Evolutionary conservation across 2,329 filamentous ascomycete genomes (phyloP).

Genomic region (Fusarium robinianum): DNA sequence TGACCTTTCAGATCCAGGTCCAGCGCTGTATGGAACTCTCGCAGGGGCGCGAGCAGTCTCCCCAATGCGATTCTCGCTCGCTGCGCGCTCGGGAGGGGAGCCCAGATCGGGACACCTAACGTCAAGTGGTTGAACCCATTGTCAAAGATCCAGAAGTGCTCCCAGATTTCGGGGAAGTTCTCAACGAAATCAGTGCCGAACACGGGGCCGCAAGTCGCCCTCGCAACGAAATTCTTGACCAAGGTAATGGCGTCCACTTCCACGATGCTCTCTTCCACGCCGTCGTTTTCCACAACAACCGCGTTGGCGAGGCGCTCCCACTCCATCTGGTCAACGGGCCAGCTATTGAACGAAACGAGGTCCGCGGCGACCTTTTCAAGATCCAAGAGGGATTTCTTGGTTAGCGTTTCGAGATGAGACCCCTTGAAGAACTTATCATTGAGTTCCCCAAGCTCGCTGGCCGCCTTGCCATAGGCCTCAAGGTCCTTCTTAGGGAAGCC

Average conservation of each 20-base stretch:
- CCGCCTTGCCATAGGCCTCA: slow-evolving; percentile 39
- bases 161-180: slow-evolving; percentile 46
- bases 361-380: slow-evolving; percentile 41
- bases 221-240: slow-evolving; percentile 43
- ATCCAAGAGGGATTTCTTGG: slow-evolving; percentile 20
- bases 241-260: slow-evolving; percentile 43
- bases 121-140: slow-evolving; percentile 41
- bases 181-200: slow-evolving; percentile 49
- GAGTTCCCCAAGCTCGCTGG: slow-evolving; percentile 34
- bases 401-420: slow-evolving; percentile 31
- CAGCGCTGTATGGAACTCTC: slow-evolving; percentile 44
- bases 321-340: slow-evolving; percentile 44
- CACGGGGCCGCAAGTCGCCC: slow-evolving; percentile 41
- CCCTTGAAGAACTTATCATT: slow-evolving; percentile 37
- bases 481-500: slow-evolving; percentile 38
- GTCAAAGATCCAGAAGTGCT: slow-evolving; percentile 46
- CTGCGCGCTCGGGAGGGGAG: slow-evolving; percentile 41
- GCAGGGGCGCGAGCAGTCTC: slow-evolving; percentile 36
- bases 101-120: slow-evolving; percentile 39
- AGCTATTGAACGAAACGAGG: slow-evolving; percentile 46
- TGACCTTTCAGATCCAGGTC: slow-evolving; percentile 41
- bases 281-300: slow-evolving; percentile 36
- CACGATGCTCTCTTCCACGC: slow-evolving; percentile 35
- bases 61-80: slow-evolving; percentile 39
- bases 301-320: slow-evolving; percentile 46